phyloP scores from a whole-genome alignment of 805 yeast genomes.

The Kuraishia piskuri region DNA sequence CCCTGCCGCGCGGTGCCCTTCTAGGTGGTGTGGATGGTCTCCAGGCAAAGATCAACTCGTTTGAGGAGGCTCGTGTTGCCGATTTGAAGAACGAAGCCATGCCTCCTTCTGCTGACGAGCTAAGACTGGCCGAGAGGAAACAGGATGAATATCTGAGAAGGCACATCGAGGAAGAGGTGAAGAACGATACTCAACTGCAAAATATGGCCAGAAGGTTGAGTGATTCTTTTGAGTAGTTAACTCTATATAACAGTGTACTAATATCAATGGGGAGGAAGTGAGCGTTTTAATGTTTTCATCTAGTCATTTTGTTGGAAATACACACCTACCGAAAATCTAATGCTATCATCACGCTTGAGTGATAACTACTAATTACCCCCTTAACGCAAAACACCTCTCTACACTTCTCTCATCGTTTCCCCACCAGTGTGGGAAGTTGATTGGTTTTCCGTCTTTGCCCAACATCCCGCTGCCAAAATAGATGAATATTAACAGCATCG shows the following conservation, averaged over 20 bases:
- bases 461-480: slow-evolving; percentile 15
- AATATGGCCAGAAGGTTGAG: slow-evolving; percentile 14
- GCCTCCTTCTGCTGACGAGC: slow-evolving; percentile 71
- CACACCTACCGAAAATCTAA: no score
- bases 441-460: slow-evolving; percentile 5
- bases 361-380: background rate
- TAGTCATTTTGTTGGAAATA: no score
- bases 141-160: slow-evolving; percentile 32
- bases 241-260: no score
- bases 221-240: slow-evolving; percentile 1
- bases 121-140: slow-evolving; percentile 33
- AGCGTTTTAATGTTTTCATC: no score
- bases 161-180: slow-evolving; percentile 20
- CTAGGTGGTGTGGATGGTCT: slow-evolving; percentile 78
- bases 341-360: no score
- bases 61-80: slow-evolving; percentile 75
- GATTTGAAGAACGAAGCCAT: slow-evolving; percentile 80
- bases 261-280: no score
- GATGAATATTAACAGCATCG: slow-evolving; percentile 30
- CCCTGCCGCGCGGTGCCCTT: slow-evolving; percentile 79
- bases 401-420: slow-evolving; percentile 35
- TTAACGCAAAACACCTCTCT: slow-evolving; percentile 36
- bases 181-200: slow-evolving; percentile 13
- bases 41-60: slow-evolving; percentile 56
- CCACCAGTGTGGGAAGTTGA: slow-evolving; percentile 34